phyloP scores from a whole-genome alignment of 2,329 filamentous ascomycete genomes.

The Penicillium occitanis region DNA sequence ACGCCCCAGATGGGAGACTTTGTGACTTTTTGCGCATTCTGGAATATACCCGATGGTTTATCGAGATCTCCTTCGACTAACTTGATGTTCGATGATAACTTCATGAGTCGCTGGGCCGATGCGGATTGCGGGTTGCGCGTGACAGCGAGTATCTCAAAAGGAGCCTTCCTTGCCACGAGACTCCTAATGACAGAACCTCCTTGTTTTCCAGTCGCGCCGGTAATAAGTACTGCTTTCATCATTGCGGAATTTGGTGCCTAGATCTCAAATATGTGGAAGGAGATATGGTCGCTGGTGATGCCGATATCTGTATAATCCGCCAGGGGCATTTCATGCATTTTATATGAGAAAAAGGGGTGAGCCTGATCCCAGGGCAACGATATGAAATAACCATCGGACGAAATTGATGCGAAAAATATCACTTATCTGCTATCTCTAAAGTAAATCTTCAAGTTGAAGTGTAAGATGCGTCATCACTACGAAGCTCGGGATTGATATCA shows the following conservation, averaged over 20 bases:
- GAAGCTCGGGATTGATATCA: not conserved
- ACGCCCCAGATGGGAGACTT: conserved; percentile 56
- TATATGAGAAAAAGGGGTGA: not conserved
- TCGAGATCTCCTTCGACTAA: conserved; percentile 61
- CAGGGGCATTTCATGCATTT: not conserved
- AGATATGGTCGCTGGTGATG: not conserved
- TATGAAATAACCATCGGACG: not conserved
- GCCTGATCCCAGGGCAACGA: not conserved
- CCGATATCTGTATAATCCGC: not conserved
- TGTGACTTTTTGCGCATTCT: conserved; percentile 40
- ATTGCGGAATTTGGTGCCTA: not conserved
- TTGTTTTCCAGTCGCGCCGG: conserved; percentile 46
- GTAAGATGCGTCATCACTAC: not conserved
- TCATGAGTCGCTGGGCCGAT: conserved; percentile 51
- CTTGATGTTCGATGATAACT: conserved; percentile 50
- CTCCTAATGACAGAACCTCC: conserved; percentile 38
- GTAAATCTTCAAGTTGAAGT: not conserved
- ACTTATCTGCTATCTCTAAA: not conserved
- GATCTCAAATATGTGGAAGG: not conserved
- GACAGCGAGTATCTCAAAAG: conserved; percentile 58
- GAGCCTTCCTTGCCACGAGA: conserved; percentile 30
- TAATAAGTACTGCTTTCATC: conserved; percentile 33
- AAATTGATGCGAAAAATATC: not conserved
- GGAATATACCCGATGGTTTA: conserved; percentile 53
- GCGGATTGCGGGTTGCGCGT: conserved; percentile 57